A percentile compares a stretch with the other conserved stretches of the same genome.
Conservation (phyloP, 176 grass and related monocot species). For the Phoenix dactylifera region DNA sequence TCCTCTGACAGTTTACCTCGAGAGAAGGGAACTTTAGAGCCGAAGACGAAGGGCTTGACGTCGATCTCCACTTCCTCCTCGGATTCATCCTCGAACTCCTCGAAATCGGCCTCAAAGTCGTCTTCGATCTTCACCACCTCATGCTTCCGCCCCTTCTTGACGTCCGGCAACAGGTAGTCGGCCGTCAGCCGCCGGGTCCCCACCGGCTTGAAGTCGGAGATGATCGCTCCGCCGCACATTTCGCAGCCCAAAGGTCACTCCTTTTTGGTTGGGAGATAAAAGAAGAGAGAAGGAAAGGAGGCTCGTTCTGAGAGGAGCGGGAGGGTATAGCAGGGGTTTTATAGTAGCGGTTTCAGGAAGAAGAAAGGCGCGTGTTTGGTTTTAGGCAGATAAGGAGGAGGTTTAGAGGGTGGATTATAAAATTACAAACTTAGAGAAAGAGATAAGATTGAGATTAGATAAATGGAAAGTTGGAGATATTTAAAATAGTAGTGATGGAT, state of each 20-base stretch:
- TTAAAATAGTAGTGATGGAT: too few species aligned
- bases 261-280: background rate
- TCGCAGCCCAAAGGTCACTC: background rate
- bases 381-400: too few species aligned
- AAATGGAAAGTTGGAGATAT: too few species aligned
- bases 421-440: too few species aligned
- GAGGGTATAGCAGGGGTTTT: too few species aligned
- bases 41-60: constrained; percentile 37
- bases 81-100: constrained; percentile 40
- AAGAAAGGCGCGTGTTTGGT: too few species aligned
- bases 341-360: too few species aligned
- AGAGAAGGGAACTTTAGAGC: constrained; percentile 8
- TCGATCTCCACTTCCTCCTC: constrained; percentile 21
- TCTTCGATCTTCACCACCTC: constrained; percentile 4
- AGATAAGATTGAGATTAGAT: too few species aligned
- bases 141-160: constrained; percentile 7
- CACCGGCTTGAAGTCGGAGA: constrained; percentile 38
- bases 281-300: background rate
- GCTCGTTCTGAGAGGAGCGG: too few species aligned
- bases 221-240: constrained; percentile 79
- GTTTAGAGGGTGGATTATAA: too few species aligned
- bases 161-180: constrained; percentile 15
- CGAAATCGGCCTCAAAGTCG: constrained; percentile 68
- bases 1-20: constrained; percentile 20
- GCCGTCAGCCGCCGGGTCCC: constrained; percentile 20